Evolutionary conservation across 2,329 filamentous ascomycete species (phyloP).

Genomic region (Trichoderma arundinaceum): DNA sequence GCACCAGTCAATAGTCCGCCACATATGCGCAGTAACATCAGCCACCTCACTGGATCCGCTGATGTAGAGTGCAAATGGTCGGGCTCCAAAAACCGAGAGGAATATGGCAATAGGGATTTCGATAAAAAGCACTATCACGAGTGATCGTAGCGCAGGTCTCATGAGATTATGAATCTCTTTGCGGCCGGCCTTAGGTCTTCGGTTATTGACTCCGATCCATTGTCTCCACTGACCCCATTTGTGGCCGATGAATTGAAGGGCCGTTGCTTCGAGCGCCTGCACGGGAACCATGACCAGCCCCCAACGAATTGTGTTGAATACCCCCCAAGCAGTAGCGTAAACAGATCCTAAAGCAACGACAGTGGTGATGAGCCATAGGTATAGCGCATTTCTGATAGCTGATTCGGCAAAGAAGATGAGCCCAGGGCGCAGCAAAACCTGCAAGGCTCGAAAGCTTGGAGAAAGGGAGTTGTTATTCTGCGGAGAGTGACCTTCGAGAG

Average conservation of each 20-base stretch:
- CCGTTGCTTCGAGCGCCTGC: slow-evolving; percentile 67
- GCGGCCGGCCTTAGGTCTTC: slow-evolving; percentile 34
- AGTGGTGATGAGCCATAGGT: slow-evolving; percentile 70
- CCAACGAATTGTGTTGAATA: slow-evolving; percentile 78
- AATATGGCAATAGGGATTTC: slow-evolving; percentile 68
- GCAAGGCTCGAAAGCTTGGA: slow-evolving; percentile 53
- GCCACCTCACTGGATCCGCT: slow-evolving; percentile 63
- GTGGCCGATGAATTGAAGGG: slow-evolving; percentile 70
- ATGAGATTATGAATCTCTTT: slow-evolving; percentile 47
- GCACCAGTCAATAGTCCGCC: slow-evolving; percentile 66
- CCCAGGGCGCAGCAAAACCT: slow-evolving; percentile 61
- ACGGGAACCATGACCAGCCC: slow-evolving; percentile 77
- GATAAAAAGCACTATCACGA: slow-evolving; percentile 58
- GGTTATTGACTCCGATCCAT: slow-evolving; percentile 36
- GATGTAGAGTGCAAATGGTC: slow-evolving; percentile 67
- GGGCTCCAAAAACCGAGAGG: slow-evolving; percentile 63
- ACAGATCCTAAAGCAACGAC: slow-evolving; percentile 67
- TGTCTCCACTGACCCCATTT: slow-evolving; percentile 62
- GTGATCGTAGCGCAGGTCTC: slow-evolving; percentile 60
- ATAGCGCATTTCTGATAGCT: slow-evolving; percentile 69
- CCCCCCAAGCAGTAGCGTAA: slow-evolving; percentile 74
- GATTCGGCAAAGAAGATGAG: slow-evolving; percentile 67
- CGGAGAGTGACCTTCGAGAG: neutral
- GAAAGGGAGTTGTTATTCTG: slow-evolving; percentile 35
- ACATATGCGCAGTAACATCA: slow-evolving; percentile 68